These are phyloP conservation scores for Boletus edulis DNA, from an alignment of 768 basidiomycete species.

Conservation along the genomic window DNA sequence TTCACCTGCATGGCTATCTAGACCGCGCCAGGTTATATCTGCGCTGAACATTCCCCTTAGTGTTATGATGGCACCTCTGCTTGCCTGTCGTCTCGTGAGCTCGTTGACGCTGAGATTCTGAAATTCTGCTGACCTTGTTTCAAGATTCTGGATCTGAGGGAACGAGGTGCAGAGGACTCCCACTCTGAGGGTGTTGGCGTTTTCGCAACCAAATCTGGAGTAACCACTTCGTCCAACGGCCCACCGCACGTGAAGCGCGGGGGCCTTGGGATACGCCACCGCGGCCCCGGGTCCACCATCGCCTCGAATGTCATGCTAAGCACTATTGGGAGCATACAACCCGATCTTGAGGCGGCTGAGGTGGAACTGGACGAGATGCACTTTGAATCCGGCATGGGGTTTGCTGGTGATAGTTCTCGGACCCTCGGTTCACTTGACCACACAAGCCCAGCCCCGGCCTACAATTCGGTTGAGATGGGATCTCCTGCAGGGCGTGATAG, in stretches of 20 bases:
- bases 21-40: slow-evolving; percentile 79
- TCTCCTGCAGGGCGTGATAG: slow-evolving; percentile 15
- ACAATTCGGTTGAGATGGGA: slow-evolving; percentile 41
- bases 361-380: slow-evolving; percentile 55
- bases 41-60: slow-evolving; percentile 83
- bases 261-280: slow-evolving; percentile 49
- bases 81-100: slow-evolving; percentile 73
- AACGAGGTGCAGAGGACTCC: slow-evolving; percentile 74
- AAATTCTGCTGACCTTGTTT: slow-evolving; percentile 4
- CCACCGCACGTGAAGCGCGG: slow-evolving; percentile 22
- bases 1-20: slow-evolving; percentile 28
- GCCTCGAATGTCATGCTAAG: slow-evolving; percentile 63
- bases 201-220: slow-evolving; percentile 61
- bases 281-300: slow-evolving; percentile 48
- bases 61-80: slow-evolving; percentile 77
- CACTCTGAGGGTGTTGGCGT: slow-evolving; percentile 70
- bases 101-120: neutral
- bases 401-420: slow-evolving; percentile 44
- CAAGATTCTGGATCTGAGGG: slow-evolving; percentile 82
- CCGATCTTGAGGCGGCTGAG: slow-evolving; percentile 49
- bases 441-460: slow-evolving; percentile 52
- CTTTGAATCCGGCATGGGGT: slow-evolving; percentile 50
- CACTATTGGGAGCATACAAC: slow-evolving; percentile 59
- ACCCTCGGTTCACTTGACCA: slow-evolving; percentile 30
- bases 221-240: slow-evolving; percentile 25